Conservation (phyloP, 148 eudicot genomes). For the Rhododendron ferrugineum region DNA sequence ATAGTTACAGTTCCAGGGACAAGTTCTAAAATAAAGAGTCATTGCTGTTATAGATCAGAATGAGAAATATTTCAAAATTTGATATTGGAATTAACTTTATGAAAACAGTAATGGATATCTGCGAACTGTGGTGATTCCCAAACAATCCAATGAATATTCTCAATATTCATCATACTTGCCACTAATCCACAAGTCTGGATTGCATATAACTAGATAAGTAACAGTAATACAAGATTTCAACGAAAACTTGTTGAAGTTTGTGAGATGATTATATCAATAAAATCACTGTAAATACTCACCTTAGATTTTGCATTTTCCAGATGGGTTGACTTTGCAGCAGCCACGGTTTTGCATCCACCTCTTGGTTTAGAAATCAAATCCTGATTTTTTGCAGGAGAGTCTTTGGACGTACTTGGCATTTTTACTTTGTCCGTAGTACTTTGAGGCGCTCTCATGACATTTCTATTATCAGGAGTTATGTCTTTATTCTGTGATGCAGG, state of each 20-base stretch:
- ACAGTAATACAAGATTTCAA: not conserved
- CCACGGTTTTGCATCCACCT: not conserved
- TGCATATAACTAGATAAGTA: not conserved
- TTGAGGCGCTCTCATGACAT: conserved; percentile 12
- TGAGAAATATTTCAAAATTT: not conserved
- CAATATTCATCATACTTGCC: not conserved
- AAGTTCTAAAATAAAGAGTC: not conserved
- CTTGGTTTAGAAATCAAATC: not conserved
- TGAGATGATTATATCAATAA: not conserved
- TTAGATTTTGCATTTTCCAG: conserved; percentile 29
- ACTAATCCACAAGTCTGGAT: not conserved
- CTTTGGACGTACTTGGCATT: conserved; percentile 11
- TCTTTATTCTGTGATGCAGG: conserved; percentile 18
- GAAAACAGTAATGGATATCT: not conserved
- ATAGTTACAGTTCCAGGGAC: not conserved
- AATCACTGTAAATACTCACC: conserved; percentile 28
- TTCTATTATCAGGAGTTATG: conserved; percentile 24
- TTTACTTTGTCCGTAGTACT: conserved; percentile 15
- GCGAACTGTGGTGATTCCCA: not conserved
- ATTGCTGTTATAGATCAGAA: not conserved
- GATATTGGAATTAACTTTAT: not conserved
- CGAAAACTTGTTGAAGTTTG: not conserved
- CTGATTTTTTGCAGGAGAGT: conserved; percentile 14
- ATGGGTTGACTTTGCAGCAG: conserved; percentile 11
- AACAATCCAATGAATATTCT: not conserved